A percentile compares a stretch with the other conserved stretches of the same genome.
phyloP scores from a whole-genome alignment of 2,329 filamentous ascomycete species.

The Byssoonygena ceratinophila region DNA sequence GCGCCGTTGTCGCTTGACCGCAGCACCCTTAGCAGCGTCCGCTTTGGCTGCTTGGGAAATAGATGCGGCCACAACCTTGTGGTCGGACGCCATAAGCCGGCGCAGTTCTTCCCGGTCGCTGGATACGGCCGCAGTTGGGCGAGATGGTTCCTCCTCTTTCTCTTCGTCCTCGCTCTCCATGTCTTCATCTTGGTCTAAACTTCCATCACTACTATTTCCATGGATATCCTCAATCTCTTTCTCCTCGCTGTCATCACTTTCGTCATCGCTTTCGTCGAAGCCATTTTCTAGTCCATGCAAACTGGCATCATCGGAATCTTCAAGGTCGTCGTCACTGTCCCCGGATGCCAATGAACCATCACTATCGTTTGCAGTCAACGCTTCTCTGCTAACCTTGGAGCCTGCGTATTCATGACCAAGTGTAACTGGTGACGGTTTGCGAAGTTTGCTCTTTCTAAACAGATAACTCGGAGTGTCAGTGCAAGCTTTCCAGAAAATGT shows the following conservation, averaged over 20 bases:
- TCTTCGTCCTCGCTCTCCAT: constrained; percentile 22
- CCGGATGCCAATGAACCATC: constrained; percentile 36
- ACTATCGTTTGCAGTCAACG: constrained; percentile 47
- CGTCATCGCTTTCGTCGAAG: constrained; percentile 20
- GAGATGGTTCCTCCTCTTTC: constrained; percentile 21
- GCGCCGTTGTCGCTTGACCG: constrained; percentile 74
- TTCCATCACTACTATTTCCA: constrained; percentile 14
- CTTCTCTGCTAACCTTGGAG: constrained; percentile 59
- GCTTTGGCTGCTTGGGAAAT: constrained; percentile 58
- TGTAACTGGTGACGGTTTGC: constrained; percentile 56
- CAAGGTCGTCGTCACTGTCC: constrained; percentile 18
- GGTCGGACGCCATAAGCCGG: constrained; percentile 57
- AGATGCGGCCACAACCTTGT: constrained; percentile 55
- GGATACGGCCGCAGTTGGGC: constrained; percentile 19
- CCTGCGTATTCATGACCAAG: constrained; percentile 76
- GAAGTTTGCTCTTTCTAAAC: constrained; percentile 65
- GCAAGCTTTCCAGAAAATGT: not conserved
- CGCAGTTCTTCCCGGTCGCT: constrained; percentile 50
- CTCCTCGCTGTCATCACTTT: constrained; percentile 28
- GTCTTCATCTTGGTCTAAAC: constrained; percentile 27
- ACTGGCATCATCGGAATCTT: constrained; percentile 11
- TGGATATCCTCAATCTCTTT: constrained; percentile 23
- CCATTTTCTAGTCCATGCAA: constrained; percentile 13
- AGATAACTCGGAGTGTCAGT: constrained; percentile 10
- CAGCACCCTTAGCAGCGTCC: constrained; percentile 74